phyloP scores from a whole-genome alignment of 805 yeast genomes.

The Hanseniaspora meyeri region DNA sequence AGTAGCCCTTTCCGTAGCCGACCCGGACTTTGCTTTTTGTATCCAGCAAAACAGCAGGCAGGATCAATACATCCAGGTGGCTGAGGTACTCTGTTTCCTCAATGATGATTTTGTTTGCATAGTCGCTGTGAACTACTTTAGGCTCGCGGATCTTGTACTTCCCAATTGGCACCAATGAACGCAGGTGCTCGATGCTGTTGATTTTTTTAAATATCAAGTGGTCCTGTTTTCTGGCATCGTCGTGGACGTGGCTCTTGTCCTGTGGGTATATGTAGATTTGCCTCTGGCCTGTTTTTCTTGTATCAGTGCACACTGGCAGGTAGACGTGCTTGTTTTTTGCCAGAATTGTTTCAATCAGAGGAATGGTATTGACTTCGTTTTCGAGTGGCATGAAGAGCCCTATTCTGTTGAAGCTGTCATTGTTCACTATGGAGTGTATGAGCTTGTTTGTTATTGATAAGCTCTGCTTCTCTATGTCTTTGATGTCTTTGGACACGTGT shows the following conservation, averaged over 20 bases:
- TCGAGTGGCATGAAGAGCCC: constrained; percentile 8
- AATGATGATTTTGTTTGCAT: constrained; percentile 21
- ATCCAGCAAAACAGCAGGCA: constrained; percentile 77
- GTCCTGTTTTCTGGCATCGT: constrained; percentile 23
- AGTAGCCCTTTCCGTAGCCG: constrained; percentile 91
- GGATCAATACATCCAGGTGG: constrained; percentile 54
- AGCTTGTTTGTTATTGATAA: not conserved
- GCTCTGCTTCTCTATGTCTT: not conserved
- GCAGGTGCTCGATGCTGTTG: constrained; percentile 32
- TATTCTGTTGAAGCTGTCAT: not conserved
- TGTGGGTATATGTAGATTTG: constrained; percentile 16
- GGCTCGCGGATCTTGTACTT: constrained; percentile 63
- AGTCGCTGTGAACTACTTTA: constrained; percentile 20
- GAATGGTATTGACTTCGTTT: constrained; percentile 3
- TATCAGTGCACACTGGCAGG: constrained; percentile 42
- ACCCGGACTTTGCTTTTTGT: constrained; percentile 37
- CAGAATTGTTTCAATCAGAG: not conserved
- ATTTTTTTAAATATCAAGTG: constrained; percentile 49
- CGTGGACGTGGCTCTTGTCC: not conserved
- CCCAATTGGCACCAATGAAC: constrained; percentile 50
- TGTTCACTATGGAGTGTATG: not conserved
- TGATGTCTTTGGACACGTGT: not conserved
- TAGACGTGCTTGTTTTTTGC: constrained; percentile 30
- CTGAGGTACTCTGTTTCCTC: constrained; percentile 18
- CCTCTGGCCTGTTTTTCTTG: constrained; percentile 23